Conservation (phyloP, 2,329 filamentous ascomycete species). For the Hypoxylon sp. region DNA sequence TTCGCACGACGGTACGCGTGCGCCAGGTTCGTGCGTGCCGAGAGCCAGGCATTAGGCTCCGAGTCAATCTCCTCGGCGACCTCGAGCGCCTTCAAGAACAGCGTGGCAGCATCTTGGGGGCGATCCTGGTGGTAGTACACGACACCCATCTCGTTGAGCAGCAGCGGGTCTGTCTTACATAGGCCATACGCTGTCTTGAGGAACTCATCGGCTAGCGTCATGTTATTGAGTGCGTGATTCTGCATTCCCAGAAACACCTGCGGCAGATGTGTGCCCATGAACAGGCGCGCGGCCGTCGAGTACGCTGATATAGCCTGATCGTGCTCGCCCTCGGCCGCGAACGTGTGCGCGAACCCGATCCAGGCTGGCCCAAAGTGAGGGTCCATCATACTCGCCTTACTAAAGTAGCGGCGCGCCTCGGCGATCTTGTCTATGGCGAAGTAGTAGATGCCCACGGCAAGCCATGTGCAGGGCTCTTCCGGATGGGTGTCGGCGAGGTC, state of each 20-base stretch:
- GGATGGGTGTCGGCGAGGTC: constrained; percentile 93
- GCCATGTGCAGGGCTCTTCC: constrained; percentile 90
- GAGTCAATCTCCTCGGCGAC: constrained; percentile 86
- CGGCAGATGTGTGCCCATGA: constrained; percentile 96
- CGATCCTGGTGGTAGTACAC: constrained; percentile 95
- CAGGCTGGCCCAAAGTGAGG: constrained; percentile 97
- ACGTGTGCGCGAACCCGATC: constrained; percentile 99
- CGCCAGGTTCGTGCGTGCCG: constrained; percentile 88
- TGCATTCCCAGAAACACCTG: constrained; percentile 99
- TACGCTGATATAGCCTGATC: constrained; percentile 99
- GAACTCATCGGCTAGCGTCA: constrained; percentile 94
- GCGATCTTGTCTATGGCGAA: constrained; percentile 89
- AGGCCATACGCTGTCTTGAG: constrained; percentile 88
- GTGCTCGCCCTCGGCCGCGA: constrained; percentile 96
- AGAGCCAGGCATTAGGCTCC: constrained; percentile 85
- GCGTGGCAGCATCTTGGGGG: constrained; percentile 79
- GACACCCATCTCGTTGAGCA: constrained; percentile 95
- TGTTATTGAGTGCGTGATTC: constrained; percentile 95
- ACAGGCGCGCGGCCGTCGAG: constrained; percentile 92
- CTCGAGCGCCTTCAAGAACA: constrained; percentile 83
- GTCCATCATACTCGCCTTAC: constrained; percentile 97
- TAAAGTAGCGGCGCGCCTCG: constrained; percentile 95
- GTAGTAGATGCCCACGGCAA: constrained; percentile 96
- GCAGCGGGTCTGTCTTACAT: constrained; percentile 86
- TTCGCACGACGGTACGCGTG: constrained; percentile 85